Evolutionary conservation across 2,329 filamentous ascomycete genomes (phyloP).

Genomic region (Paracoccidioides lutzii): DNA sequence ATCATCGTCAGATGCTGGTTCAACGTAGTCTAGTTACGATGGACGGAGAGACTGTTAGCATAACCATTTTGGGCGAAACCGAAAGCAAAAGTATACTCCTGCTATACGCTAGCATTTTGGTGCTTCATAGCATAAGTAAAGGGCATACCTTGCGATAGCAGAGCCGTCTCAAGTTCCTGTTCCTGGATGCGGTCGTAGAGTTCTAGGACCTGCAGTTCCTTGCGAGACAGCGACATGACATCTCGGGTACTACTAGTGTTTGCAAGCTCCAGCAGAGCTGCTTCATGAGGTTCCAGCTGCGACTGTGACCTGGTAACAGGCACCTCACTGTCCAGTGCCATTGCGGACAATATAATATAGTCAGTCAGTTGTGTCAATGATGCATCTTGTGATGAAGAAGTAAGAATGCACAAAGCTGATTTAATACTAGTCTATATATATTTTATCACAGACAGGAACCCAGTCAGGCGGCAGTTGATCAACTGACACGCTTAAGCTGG

Average conservation of each 20-base stretch:
- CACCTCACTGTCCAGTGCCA: constrained; percentile 22
- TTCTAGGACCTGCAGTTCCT: constrained; percentile 53
- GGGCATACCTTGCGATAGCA: constrained; percentile 40
- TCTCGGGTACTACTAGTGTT: constrained; percentile 32
- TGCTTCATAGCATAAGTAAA: not conserved
- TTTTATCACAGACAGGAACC: not conserved
- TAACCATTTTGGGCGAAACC: not conserved
- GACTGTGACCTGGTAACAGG: constrained; percentile 14
- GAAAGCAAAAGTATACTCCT: not conserved
- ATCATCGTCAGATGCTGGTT: constrained; percentile 36
- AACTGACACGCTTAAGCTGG: not conserved
- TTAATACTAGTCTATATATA: not conserved
- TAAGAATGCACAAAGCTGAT: not conserved
- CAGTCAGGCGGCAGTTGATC: not conserved
- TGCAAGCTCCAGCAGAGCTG: constrained; percentile 26
- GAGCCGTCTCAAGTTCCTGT: constrained; percentile 57
- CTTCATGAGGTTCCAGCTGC: constrained; percentile 23
- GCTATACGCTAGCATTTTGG: not conserved
- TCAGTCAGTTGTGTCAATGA: constrained; percentile 5
- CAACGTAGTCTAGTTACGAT: constrained; percentile 15
- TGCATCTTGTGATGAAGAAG: constrained; percentile 6
- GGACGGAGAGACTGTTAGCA: not conserved
- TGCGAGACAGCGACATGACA: constrained; percentile 47
- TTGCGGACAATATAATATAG: constrained; percentile 12
- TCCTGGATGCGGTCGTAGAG: constrained; percentile 61